Percentiles rank a stretch among this genome's conserved stretches.
Conservation (phyloP, 2,329 filamentous ascomycete species). For the Magnaporthales sp. region DNA sequence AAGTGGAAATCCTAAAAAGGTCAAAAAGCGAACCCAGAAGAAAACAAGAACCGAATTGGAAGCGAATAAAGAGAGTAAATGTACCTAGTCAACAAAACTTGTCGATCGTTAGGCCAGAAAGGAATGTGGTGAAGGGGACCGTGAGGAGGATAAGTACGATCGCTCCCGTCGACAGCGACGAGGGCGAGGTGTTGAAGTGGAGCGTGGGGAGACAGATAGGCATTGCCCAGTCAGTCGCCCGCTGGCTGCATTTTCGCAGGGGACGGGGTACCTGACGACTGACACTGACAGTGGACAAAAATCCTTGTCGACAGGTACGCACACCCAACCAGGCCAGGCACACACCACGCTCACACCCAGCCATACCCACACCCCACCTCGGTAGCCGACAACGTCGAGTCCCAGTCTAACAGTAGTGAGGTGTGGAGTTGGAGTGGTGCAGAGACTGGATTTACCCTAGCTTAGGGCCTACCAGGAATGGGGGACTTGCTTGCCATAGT, state of each 20-base stretch:
- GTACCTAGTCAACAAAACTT: constrained; percentile 34
- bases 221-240: background rate
- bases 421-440: constrained; percentile 1
- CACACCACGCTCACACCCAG: background rate
- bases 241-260: background rate
- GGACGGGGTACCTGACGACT: background rate
- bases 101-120: constrained; percentile 36
- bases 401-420: background rate
- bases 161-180: constrained; percentile 1
- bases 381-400: background rate
- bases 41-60: constrained; percentile 39
- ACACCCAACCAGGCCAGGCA: background rate
- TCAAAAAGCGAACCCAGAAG: constrained; percentile 29
- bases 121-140: constrained; percentile 32
- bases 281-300: background rate
- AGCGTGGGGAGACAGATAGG: background rate
- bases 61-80: constrained; percentile 33
- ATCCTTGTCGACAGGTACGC: background rate
- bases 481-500: background rate
- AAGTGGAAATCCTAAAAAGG: constrained; percentile 30
- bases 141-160: constrained; percentile 38
- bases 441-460: background rate
- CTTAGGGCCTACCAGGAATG: constrained; percentile 1
- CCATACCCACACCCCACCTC: background rate
- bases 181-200: background rate